phyloP scores from a whole-genome alignment of 768 basidiomycete genomes.

The Leccinum fibrillosum region DNA sequence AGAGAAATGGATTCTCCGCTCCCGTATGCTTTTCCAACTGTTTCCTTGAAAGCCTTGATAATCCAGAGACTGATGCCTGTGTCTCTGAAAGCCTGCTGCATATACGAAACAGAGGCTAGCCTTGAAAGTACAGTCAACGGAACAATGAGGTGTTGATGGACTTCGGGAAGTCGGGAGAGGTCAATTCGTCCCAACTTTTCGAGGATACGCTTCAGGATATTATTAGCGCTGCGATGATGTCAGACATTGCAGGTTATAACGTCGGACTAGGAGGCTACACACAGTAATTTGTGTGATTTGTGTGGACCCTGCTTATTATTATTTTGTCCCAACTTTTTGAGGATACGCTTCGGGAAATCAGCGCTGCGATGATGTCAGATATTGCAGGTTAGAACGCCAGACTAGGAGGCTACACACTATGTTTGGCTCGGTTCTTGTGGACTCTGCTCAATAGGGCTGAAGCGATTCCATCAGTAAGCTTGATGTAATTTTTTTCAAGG shows the following conservation, averaged over 20 bases:
- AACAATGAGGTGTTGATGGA: neutral
- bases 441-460: neutral
- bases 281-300: neutral
- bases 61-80: neutral
- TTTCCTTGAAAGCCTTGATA: neutral
- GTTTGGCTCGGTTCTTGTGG: neutral
- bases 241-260: neutral
- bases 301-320: neutral
- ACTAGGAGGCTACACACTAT: neutral
- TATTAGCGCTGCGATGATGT: neutral
- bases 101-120: neutral
- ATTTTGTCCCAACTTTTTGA: neutral
- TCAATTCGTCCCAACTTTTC: neutral
- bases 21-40: neutral
- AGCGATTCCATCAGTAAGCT: neutral
- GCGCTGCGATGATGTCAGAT: neutral
- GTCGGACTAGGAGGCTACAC: neutral
- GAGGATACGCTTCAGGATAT: neutral
- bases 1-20: neutral
- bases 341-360: neutral
- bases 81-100: neutral
- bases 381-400: neutral
- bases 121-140: constrained; percentile 1
- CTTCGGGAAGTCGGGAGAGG: neutral
- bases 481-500: neutral